Evolutionary conservation across 345 rosid genomes (phyloP), one percentile per base, ranked within the genome.

Genomic region (Aurinia saxatilis): DNA sequence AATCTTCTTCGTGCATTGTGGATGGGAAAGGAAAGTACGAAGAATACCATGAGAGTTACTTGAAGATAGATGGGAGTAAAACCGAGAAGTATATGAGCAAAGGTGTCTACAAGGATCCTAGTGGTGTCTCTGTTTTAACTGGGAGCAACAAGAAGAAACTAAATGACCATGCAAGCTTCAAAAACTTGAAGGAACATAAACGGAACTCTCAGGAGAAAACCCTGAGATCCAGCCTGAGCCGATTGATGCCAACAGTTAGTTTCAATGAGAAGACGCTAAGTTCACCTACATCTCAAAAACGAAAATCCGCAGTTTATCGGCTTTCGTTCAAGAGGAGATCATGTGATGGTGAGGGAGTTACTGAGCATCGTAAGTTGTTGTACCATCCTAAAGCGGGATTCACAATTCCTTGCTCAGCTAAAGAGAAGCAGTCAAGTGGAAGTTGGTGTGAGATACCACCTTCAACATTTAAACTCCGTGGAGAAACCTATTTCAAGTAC

Each of bases 381-480:
- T 81, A 74, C 64, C 81, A 70, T 36, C 95, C 90, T 1, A 76
- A 73, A 49, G 96, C 86, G n/a, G 96, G 95, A 23, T 57, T 76
- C 53, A 63, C 60, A n/a, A 27, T 84, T 63, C 90, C 96, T 16
- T 8, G 65, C 48, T 70, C 77, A 44, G 70, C 58, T 8, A 77
- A 14, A 47, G 93, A 84, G 74, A 84, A 78, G 57, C 80, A 78
- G 58, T 67, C 57, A 41, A 31, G 77, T 39, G 87, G 89, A 58
- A 63, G 77, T 64, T 84, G 95, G 95, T 78, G 79, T 31, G 82
- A 73, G 67, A 59, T 87, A 57, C 75, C 85, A 0, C 91, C 91
- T 73, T 84, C 91, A 7, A 78, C 79, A 44, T 87, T 87, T 51
- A 81, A 80, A 60, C 82, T 87, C 49, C 88, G 90, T 1, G 92